Conservation (phyloP, 2,329 filamentous ascomycete genomes). For the Calonectria montana region DNA sequence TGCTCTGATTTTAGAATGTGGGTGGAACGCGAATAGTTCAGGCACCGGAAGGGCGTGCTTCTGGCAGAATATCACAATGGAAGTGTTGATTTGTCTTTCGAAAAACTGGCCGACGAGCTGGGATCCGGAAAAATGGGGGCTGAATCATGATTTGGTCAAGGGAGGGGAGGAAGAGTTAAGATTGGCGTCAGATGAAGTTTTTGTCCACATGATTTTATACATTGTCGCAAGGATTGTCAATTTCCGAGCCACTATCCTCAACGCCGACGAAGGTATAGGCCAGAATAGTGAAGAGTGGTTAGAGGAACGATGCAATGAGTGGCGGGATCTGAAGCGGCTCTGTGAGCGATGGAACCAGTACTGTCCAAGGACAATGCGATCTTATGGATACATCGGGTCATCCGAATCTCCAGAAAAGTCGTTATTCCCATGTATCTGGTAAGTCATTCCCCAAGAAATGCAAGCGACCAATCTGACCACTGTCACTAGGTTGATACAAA, state of each 20-base stretch:
- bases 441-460: slow-evolving; percentile 21
- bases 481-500: slow-evolving; percentile 77
- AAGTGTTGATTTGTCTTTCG: slow-evolving; percentile 87
- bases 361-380: slow-evolving; percentile 88
- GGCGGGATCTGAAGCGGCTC: slow-evolving; percentile 82
- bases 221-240: slow-evolving; percentile 89
- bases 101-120: slow-evolving; percentile 89
- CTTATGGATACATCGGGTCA: slow-evolving; percentile 80
- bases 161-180: slow-evolving; percentile 59
- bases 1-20: slow-evolving; percentile 88
- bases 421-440: slow-evolving; percentile 89
- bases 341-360: slow-evolving; percentile 85
- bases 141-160: slow-evolving; percentile 74
- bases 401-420: slow-evolving; percentile 76
- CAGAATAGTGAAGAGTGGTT: slow-evolving; percentile 72
- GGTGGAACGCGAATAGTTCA: slow-evolving; percentile 83
- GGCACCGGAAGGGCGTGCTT: slow-evolving; percentile 91
- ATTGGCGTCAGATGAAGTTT: slow-evolving; percentile 78
- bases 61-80: slow-evolving; percentile 93
- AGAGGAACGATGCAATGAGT: slow-evolving; percentile 77
- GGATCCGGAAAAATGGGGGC: slow-evolving; percentile 90
- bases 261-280: slow-evolving; percentile 68
- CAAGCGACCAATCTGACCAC: neutral
- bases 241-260: slow-evolving; percentile 78
- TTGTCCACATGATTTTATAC: slow-evolving; percentile 91